A percentile compares a stretch with the other conserved stretches of the same genome.
phyloP scores from a whole-genome alignment of 495 filamentous ascomycete species.

The Talaromyces thailandensis region DNA sequence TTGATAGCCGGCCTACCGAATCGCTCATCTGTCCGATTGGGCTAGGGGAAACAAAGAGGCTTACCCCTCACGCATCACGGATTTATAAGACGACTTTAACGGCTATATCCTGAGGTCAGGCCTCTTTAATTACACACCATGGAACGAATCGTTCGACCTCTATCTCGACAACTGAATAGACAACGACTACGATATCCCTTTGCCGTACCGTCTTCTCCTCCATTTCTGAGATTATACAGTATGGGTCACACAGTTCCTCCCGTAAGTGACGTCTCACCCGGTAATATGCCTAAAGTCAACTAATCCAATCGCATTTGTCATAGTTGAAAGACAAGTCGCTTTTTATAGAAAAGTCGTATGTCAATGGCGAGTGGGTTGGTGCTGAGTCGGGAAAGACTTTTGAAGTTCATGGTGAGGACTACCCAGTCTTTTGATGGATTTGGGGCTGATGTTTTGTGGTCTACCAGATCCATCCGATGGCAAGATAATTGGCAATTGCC shows the following conservation, averaged over 20 bases:
- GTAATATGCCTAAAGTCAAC: background rate
- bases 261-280: constrained; percentile 15
- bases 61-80: constrained; percentile 1
- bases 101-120: background rate
- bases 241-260: constrained; percentile 34
- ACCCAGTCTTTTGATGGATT: background rate
- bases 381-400: constrained; percentile 74
- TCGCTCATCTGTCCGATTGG: background rate
- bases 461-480: constrained; percentile 67
- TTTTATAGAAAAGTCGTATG: constrained; percentile 72
- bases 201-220: constrained; percentile 20
- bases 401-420: constrained; percentile 53
- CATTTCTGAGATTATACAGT: constrained; percentile 27
- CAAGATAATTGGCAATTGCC: constrained; percentile 69
- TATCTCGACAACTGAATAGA: constrained; percentile 29
- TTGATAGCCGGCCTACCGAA: background rate
- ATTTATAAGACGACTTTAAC: background rate
- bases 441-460: background rate
- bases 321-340: constrained; percentile 78
- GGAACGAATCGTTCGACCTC: constrained; percentile 31
- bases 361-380: constrained; percentile 78
- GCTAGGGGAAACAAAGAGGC: background rate
- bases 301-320: background rate
- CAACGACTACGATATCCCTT: constrained; percentile 31
- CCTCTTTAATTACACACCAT: constrained; percentile 14